These are phyloP conservation scores for Acrasis kona DNA, from an alignment of 78 protist genomes.

Conservation along the genomic window DNA sequence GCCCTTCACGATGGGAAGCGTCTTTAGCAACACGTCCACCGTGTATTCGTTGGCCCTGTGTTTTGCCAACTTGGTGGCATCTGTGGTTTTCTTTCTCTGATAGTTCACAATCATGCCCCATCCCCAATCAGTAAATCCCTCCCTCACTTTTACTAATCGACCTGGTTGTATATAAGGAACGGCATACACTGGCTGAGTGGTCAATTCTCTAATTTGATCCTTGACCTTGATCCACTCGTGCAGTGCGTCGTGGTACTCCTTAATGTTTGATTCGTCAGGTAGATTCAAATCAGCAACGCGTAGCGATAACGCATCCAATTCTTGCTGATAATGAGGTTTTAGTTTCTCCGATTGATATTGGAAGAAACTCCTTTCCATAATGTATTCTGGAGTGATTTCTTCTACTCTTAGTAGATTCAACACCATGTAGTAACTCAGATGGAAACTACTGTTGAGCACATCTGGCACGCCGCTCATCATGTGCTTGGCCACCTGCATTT, in stretches of 20 bases:
- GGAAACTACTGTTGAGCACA: constrained; percentile 72
- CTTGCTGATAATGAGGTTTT: constrained; percentile 38
- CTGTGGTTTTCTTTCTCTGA: constrained; percentile 12
- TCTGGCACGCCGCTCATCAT: constrained; percentile 84
- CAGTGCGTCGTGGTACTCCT: constrained; percentile 22
- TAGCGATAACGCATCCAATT: background rate
- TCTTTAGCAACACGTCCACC: constrained; percentile 34
- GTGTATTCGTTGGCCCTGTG: background rate
- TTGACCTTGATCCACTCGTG: constrained; percentile 10
- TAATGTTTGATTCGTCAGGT: background rate
- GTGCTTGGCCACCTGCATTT: constrained; percentile 47
- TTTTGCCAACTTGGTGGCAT: background rate
- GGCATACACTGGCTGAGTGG: constrained; percentile 43
- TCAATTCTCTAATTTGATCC: constrained; percentile 31
- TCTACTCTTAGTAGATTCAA: constrained; percentile 83
- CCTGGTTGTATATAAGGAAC: constrained; percentile 76
- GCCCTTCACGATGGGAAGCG: constrained; percentile 8
- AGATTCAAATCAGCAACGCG: background rate
- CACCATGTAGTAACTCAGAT: constrained; percentile 83
- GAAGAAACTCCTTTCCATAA: constrained; percentile 65
- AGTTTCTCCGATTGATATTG: constrained; percentile 67
- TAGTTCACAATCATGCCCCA: constrained; percentile 76
- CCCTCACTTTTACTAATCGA: constrained; percentile 42
- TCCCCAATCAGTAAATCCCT: constrained; percentile 47
- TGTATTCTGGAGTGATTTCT: constrained; percentile 60